Conservation (phyloP, 2,329 filamentous ascomycete genomes). For the Microdochium paspali region DNA sequence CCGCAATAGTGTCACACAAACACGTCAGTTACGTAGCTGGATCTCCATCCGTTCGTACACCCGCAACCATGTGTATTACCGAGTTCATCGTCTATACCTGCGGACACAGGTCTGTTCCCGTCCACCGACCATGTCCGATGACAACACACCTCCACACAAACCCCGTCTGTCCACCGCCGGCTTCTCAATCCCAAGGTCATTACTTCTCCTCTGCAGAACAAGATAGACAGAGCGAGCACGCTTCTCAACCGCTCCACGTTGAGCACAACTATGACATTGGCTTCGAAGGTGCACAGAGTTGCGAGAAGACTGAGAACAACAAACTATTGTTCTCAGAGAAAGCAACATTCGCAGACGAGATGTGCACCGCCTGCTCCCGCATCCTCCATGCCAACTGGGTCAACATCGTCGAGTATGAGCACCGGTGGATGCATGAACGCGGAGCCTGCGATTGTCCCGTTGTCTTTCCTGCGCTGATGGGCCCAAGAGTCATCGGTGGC, state of each 20-base stretch:
- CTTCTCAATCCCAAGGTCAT: too few species aligned
- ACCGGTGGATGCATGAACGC: slow-evolving; percentile 34
- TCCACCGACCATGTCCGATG: slow-evolving; percentile 31
- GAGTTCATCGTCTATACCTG: slow-evolving; percentile 37
- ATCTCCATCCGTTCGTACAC: not conserved
- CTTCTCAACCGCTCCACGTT: too few species aligned
- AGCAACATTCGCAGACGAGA: slow-evolving; percentile 19
- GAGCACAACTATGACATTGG: too few species aligned
- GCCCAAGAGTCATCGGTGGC: not conserved
- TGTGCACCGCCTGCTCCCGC: slow-evolving; percentile 28
- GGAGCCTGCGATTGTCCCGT: slow-evolving; percentile 28
- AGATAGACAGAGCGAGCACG: too few species aligned
- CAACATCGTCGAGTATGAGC: slow-evolving; percentile 29
- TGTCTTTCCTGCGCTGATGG: slow-evolving; percentile 18
- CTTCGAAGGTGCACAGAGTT: too few species aligned
- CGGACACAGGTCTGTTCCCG: slow-evolving; percentile 31
- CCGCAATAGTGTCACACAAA: too few species aligned
- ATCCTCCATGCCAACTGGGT: slow-evolving; percentile 27
- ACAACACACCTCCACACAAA: slow-evolving; percentile 25
- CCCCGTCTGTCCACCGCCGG: slow-evolving; percentile 20
- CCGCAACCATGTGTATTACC: slow-evolving; percentile 32
- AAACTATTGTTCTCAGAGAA: slow-evolving; percentile 13
- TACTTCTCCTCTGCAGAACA: not conserved
- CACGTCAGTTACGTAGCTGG: too few species aligned
- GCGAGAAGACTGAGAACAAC: too few species aligned